Percentiles rank a stretch among this genome's conserved stretches.
phyloP scores from a whole-genome alignment of 208 protist species.

The Acanthamoeba sp. region DNA sequence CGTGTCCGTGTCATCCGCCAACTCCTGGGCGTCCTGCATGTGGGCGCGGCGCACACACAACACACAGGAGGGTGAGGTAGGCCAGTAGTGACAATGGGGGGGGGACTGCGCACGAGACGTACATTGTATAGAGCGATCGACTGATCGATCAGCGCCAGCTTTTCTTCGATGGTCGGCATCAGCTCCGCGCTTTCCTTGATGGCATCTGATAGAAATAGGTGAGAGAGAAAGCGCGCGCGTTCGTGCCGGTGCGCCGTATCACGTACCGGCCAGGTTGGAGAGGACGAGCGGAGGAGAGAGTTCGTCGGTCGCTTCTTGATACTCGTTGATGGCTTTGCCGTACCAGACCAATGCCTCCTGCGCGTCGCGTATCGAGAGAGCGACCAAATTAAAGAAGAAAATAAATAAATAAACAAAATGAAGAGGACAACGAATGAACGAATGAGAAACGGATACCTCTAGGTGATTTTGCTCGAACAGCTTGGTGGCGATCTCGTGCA shows the following conservation, averaged over 20 bases:
- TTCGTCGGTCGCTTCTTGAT: not conserved
- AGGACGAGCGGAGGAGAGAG: not conserved
- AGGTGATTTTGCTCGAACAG: not conserved
- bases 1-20: not conserved
- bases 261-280: not conserved
- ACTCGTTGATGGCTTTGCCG: not conserved
- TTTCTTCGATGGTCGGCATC: not conserved
- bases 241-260: not conserved
- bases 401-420: not conserved
- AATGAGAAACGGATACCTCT: not conserved
- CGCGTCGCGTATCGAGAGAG: not conserved
- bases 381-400: not conserved
- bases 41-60: too few species aligned
- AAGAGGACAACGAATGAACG: not conserved
- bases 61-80: too few species aligned
- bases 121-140: not conserved
- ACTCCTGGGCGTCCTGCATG: not conserved
- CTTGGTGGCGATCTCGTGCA: conserved; percentile 1
- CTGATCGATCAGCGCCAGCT: not conserved
- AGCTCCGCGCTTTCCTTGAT: conserved; percentile 1
- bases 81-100: not conserved
- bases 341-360: not conserved
- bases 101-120: not conserved
- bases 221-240: not conserved
- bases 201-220: not conserved